Evolutionary conservation across 441 rosid species (phyloP), one percentile per base, ranked within the genome.

Genomic region (Brassica hybrid): DNA sequence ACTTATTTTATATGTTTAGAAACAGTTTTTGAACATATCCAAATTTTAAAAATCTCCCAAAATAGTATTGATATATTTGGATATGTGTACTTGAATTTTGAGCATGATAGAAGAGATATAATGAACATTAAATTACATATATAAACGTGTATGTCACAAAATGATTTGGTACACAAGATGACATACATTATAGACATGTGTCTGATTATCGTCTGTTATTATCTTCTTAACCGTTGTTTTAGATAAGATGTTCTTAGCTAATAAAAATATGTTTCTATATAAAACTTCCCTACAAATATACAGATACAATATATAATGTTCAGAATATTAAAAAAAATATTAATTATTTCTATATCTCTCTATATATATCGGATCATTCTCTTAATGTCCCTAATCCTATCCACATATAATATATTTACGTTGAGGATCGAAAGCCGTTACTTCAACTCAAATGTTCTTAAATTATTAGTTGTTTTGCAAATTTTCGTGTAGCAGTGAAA

Each of bases 281-380:
- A 63, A 45, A 50, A 18, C 13, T 9, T 48, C 32, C 12, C 12
- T 16, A 72, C 70, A 65, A 36, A 73, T 65, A 66, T 65, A 3
- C 63, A 52, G 38, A 72, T 32, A 7, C 7, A 27, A 14, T 27
- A 27, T 61, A 61, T 17, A n/a, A 34, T 59, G 17, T 59, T 71
- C 25, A 23, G 12, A 38, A 57, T 13, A 30, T 6, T n/a, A 25
- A 21, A 58, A 58, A 19, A 19, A 7, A 0, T 23, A 59, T 21
- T 59, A 21, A 58, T 4, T 21, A 21, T 11, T 21, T 19, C 12
- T 54, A 4, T 54, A 4, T 84, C 13, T 17, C 13, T 18, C 1
- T 58, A 0, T 85, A 86, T 73, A 76, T 85, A 80, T 48, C 85
- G 6, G 18, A 61, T 65, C 72, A 21, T 72, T 62, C 60, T 27